Evolutionary conservation across 495 filamentous ascomycete genomes (phyloP).

Genomic region (Monascus purpureus): DNA sequence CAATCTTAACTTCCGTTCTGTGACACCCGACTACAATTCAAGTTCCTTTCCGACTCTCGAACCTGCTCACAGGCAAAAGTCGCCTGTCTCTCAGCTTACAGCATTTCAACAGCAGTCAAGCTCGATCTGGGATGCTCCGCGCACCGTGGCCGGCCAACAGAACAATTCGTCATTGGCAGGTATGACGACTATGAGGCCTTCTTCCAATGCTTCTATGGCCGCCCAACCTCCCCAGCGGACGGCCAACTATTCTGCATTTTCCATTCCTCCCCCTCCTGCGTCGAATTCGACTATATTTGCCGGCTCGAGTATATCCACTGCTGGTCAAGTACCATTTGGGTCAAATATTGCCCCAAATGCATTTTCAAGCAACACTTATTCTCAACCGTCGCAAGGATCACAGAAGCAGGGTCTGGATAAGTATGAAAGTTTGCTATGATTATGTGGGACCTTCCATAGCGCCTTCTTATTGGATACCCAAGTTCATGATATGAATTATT

Average conservation of each 20-base stretch:
- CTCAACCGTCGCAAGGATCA: conserved; percentile 16
- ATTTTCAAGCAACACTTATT: conserved; percentile 10
- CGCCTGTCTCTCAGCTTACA: conserved; percentile 15
- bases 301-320: conserved; percentile 3
- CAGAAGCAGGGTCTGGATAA: conserved; percentile 53
- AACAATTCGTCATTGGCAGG: conserved; percentile 10
- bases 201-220: conserved; percentile 8
- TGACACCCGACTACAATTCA: conserved; percentile 39
- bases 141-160: conserved; percentile 5
- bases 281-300: conserved; percentile 1
- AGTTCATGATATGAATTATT: too few species aligned
- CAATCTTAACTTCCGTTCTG: conserved; percentile 25
- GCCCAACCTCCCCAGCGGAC: conserved; percentile 11
- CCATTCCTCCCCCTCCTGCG: conserved; percentile 32
- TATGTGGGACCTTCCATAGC: too few species aligned
- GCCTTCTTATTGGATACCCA: too few species aligned
- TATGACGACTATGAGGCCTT: conserved; percentile 16
- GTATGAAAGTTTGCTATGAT: conserved; percentile 73
- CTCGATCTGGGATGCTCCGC: conserved; percentile 13
- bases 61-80: conserved; percentile 19
- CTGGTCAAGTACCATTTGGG: conserved; percentile 7
- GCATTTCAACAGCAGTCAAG: conserved; percentile 20
- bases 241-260: conserved; percentile 30
- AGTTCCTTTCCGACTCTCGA: conserved; percentile 35
- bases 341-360: conserved; percentile 7